A percentile compares a stretch with the other conserved stretches of the same genome.
Evolutionary conservation across 1,284 basidiomycete species (phyloP).

Genomic region (Ustilago curta): DNA sequence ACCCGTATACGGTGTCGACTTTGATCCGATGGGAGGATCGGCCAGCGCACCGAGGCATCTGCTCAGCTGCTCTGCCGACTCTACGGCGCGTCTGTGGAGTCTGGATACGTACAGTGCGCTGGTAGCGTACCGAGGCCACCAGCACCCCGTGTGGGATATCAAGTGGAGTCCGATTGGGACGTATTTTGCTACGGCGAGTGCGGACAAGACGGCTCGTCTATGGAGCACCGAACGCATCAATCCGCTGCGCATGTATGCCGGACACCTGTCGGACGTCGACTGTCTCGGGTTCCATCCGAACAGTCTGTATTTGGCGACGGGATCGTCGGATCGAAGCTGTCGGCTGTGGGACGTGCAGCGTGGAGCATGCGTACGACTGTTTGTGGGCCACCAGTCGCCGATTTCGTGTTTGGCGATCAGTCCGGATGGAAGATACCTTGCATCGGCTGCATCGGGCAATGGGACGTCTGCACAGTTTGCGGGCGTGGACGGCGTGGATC

Average conservation of each 20-base stretch:
- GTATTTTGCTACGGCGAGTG: constrained; percentile 96
- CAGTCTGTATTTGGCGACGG: constrained; percentile 95
- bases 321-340: constrained; percentile 94
- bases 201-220: constrained; percentile 92
- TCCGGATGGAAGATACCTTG: constrained; percentile 92
- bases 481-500: constrained; percentile 23
- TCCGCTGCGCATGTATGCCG: constrained; percentile 91
- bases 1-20: constrained; percentile 92
- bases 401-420: constrained; percentile 90
- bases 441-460: constrained; percentile 75
- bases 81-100: constrained; percentile 92
- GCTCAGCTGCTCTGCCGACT: constrained; percentile 92
- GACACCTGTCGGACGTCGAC: constrained; percentile 96
- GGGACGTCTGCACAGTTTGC: constrained; percentile 41
- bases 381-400: constrained; percentile 91
- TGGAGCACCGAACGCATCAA: constrained; percentile 94
- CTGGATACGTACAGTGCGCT: constrained; percentile 93
- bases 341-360: constrained; percentile 98
- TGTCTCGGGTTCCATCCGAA: constrained; percentile 97
- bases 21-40: constrained; percentile 90
- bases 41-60: constrained; percentile 86
- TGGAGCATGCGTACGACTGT: constrained; percentile 91
- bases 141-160: constrained; percentile 98
- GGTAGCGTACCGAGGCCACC: constrained; percentile 93
- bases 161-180: constrained; percentile 97